Base-by-base conservation (phyloP, 805 yeast genomes). In the Lachancea fermentati region DNA sequence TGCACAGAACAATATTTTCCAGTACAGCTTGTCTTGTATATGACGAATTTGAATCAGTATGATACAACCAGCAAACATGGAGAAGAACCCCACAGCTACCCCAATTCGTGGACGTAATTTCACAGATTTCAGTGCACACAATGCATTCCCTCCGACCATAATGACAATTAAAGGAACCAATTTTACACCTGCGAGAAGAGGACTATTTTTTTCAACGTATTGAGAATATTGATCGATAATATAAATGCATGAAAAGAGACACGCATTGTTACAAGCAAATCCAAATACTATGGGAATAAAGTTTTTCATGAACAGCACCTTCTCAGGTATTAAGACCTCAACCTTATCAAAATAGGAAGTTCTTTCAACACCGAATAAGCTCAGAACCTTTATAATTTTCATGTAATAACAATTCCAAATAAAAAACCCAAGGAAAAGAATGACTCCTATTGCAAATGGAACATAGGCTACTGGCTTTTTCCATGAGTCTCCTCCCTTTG, bases 401-500 rank as follows among this genome's bases (percentile, higher is more conserved):
- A 48, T 28, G 51, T 44, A 39, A 45, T 50, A 11, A 42, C 45
- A 7, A 47, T 43, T 48, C 71, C 76, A 51, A 55, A 65, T 4
- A 55, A 15, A 19, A 62, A 47, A 30, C 54, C 59, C 22, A 4
- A 55, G 13, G 3, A 67, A 35, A n/a, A 64, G 37, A 2, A 66
- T 16, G 9, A 63, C 36, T 1, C 75, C 76, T 37, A 72, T 42
- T 1, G 65, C 53, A 1, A 72, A 43, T 0, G 75, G 63, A 12
- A 68, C 69, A 44, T 69, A 70, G 1, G 68, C 66, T 13, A 55
- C 50, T 1, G 75, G 68, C 1, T 57, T 40, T 2, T 55, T 54
- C 76, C 76, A 72, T 0, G 54, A 51, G 4, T 59, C 62, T 17
- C 75, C 75, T 16, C 72, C 74, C 46, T 70, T 68, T 0, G 72